phyloP scores from a whole-genome alignment of 768 basidiomycete genomes.

The Mycena metata region DNA sequence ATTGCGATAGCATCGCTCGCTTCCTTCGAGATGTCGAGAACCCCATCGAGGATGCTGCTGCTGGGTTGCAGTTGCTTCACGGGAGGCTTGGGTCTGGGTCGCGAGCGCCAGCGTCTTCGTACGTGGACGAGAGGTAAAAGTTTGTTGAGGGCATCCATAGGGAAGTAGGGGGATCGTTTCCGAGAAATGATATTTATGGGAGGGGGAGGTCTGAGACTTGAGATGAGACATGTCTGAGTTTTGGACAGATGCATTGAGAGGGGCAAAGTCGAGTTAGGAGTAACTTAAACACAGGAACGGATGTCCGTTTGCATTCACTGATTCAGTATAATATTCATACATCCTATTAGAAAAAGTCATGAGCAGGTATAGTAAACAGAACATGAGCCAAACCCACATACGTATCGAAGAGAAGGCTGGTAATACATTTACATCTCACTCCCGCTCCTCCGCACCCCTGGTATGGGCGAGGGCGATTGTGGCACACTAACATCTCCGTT shows the following conservation, averaged over 20 bases:
- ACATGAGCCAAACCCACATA: constrained; percentile 16
- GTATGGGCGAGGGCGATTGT: constrained; percentile 70
- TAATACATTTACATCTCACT: constrained; percentile 42
- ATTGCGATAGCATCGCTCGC: constrained; percentile 27
- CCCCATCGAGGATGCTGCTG: constrained; percentile 19
- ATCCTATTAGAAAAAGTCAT: neutral
- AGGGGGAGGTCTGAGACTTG: constrained; percentile 26
- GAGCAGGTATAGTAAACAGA: neutral
- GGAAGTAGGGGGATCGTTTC: neutral
- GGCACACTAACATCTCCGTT: constrained; percentile 77
- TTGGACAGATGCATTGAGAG: too few relatives aligned
- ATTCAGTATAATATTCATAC: constrained; percentile 14
- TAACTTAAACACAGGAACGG: neutral
- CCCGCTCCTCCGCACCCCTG: constrained; percentile 59
- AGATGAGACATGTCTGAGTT: neutral
- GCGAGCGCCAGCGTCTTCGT: neutral
- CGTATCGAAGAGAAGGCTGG: constrained; percentile 9
- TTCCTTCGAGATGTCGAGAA: constrained; percentile 37
- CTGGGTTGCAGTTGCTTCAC: constrained; percentile 17
- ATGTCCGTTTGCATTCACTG: constrained; percentile 9
- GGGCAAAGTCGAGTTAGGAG: neutral
- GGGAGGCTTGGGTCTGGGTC: neutral
- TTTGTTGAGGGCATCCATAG: constrained; percentile 26
- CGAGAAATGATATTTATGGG: constrained; percentile 6
- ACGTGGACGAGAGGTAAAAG: constrained; percentile 22